A percentile compares a stretch with the other conserved stretches of the same genome.
Conservation (phyloP, 768 basidiomycete genomes). For the Termitomyces heimii region DNA sequence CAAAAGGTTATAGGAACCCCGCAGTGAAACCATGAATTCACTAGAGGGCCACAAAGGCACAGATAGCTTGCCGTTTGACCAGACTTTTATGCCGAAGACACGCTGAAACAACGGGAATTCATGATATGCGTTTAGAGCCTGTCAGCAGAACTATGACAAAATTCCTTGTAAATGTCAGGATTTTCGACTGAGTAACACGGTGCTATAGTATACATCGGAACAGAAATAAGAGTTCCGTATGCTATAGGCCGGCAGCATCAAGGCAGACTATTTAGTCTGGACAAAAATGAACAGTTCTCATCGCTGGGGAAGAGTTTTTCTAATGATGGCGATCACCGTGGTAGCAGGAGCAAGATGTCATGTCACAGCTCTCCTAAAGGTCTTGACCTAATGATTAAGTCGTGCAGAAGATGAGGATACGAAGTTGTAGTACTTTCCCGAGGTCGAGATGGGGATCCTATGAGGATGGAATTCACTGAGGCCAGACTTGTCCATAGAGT, state of each 20-base stretch:
- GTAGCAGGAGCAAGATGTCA: not conserved
- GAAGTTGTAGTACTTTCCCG: not conserved
- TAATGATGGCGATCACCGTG: not conserved
- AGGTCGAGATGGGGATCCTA: too few species aligned
- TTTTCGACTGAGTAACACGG: not conserved
- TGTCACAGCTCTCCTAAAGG: too few species aligned
- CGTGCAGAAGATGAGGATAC: not conserved
- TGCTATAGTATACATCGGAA: too few species aligned
- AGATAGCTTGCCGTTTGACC: conserved; percentile 3
- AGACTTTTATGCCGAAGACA: too few species aligned
- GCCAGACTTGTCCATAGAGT: not conserved
- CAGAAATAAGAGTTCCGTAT: too few species aligned
- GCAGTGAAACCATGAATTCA: not conserved
- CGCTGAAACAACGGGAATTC: too few species aligned
- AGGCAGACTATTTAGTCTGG: not conserved
- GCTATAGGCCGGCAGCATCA: not conserved
- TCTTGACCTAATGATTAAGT: not conserved
- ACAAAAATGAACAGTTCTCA: not conserved
- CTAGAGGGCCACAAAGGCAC: too few species aligned
- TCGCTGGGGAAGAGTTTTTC: not conserved
- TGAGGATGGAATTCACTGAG: not conserved
- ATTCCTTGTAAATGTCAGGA: too few species aligned
- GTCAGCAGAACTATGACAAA: too few species aligned
- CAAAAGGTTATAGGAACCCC: not conserved
- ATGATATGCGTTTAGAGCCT: too few species aligned